Evolutionary conservation across 805 yeast genomes (phyloP).

Genomic region (Candida ipomoeae): DNA sequence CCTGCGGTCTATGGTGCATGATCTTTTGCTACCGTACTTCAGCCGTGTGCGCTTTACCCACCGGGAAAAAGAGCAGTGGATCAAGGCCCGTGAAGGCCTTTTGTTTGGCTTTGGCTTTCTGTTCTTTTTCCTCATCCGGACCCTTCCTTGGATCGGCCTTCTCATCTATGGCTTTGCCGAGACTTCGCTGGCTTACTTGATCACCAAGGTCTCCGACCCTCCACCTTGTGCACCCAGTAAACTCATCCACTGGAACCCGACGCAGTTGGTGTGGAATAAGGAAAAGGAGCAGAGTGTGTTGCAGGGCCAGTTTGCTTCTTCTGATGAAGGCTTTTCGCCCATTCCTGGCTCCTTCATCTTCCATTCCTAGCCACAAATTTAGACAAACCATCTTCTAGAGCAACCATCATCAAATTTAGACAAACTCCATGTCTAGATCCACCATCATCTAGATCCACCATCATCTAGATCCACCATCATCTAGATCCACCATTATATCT

Average conservation of each 20-base stretch:
- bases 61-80: slow-evolving; percentile 46
- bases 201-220: slow-evolving; percentile 51
- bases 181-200: slow-evolving; percentile 48
- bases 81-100: slow-evolving; percentile 49
- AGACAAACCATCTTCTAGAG: too few species aligned
- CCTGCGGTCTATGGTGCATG: slow-evolving; percentile 39
- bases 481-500: too few species aligned
- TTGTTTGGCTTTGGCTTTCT: slow-evolving; percentile 53
- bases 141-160: slow-evolving; percentile 44
- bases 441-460: too few species aligned
- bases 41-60: slow-evolving; percentile 40
- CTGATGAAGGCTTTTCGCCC: slow-evolving; percentile 23
- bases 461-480: too few species aligned
- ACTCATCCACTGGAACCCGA: slow-evolving; percentile 27
- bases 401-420: too few species aligned
- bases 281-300: slow-evolving; percentile 18
- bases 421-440: too few species aligned
- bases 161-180: slow-evolving; percentile 51
- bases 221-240: slow-evolving; percentile 25
- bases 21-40: slow-evolving; percentile 50
- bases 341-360: slow-evolving; percentile 23
- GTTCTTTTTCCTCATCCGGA: slow-evolving; percentile 38
- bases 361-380: neutral
- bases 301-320: slow-evolving; percentile 18
- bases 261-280: slow-evolving; percentile 32